Base-by-base conservation (phyloP, 495 filamentous ascomycete species). In the Hypoxylon fragiforme region DNA sequence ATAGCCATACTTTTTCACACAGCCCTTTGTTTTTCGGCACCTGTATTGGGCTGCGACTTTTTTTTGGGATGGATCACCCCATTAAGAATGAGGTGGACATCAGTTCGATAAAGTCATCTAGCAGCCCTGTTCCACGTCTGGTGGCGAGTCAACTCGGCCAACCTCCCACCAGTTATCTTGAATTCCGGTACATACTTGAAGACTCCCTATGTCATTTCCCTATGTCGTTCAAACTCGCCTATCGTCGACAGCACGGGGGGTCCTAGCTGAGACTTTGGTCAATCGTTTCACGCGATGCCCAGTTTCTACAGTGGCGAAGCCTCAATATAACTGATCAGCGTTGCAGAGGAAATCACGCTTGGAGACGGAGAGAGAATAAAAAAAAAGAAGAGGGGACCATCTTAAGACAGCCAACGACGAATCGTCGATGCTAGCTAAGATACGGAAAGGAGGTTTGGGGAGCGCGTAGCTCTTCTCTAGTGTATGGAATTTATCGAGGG, bases 141-240 rank as follows among this genome's bases (percentile, higher is more conserved):
- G 14, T 15, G 21, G 38, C 34, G 22, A 26, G 9, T 31, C 35
- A 34, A 31, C 14, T 44, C 50, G 38, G 44, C 24, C 39, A 30
- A 54, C 18, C 4, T 31, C 22, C 18, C 38, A 43, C 34, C 13
- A 34, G 18, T 45, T 61, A 62, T 67, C 57, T 36, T 67, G 4
- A 28, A 28, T 67, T 65, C 57, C 47, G 48, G 58, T 67, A 67
- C 65, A 65, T 65, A 63, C 20, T 62, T 65, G 58, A 57, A 47
- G 57, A 38, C 37, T 50, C 19, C 31, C 13, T 44, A 49, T 30
- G 43, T 20, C 34, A 39, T 52, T 50, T 50, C 19, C 31, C 13
- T 44, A 49, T 30, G 43, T 20, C 34, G 43, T 52, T 50, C 36
- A 49, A 39, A 50, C 44, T 54, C 21, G 16, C 41, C 43, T 20